These are phyloP conservation scores for Kregervanrija fluxuum DNA, from an alignment of 805 yeast genomes.

Conservation along the genomic window DNA sequence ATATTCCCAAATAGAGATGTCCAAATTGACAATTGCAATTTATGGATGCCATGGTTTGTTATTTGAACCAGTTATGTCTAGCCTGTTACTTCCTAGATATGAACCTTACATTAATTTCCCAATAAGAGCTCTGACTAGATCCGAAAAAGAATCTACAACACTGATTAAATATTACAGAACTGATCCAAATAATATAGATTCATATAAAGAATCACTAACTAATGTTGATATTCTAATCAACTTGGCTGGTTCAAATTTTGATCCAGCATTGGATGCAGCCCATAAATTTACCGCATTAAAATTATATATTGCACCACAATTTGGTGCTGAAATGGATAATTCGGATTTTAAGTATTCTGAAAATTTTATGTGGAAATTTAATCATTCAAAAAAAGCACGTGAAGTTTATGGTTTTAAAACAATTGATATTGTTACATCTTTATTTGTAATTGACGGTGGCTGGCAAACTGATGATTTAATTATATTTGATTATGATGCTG, in stretches of 20 bases:
- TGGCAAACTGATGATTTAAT: conserved; percentile 30
- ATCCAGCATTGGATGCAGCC: conserved; percentile 33
- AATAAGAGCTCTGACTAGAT: conserved; percentile 43
- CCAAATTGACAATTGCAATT: conserved; percentile 37
- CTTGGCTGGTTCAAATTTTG: conserved; percentile 28
- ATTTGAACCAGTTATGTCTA: conserved; percentile 40
- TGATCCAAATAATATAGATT: conserved; percentile 22
- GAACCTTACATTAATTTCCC: conserved; percentile 38
- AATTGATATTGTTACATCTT: conserved; percentile 34
- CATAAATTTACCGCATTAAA: conserved; percentile 31
- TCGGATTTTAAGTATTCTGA: conserved; percentile 14
- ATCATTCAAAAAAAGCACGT: conserved; percentile 35
- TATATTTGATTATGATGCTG: conserved; percentile 32
- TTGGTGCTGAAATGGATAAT: conserved; percentile 39
- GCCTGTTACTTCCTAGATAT: conserved; percentile 37
- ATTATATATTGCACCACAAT: conserved; percentile 54
- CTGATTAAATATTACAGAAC: conserved; percentile 34
- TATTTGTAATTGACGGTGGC: conserved; percentile 31
- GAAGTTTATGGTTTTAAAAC: conserved; percentile 36
- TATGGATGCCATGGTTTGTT: conserved; percentile 47
- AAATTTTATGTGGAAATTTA: conserved; percentile 20
- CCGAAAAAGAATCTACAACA: conserved; percentile 27
- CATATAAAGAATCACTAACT: conserved; percentile 31
- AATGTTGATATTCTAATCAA: conserved; percentile 48
- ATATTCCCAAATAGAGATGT: conserved; percentile 6